These are phyloP conservation scores for Eucalyptus sideroxylon DNA, from an alignment of 345 rosid genomes.

Conservation along the genomic window DNA sequence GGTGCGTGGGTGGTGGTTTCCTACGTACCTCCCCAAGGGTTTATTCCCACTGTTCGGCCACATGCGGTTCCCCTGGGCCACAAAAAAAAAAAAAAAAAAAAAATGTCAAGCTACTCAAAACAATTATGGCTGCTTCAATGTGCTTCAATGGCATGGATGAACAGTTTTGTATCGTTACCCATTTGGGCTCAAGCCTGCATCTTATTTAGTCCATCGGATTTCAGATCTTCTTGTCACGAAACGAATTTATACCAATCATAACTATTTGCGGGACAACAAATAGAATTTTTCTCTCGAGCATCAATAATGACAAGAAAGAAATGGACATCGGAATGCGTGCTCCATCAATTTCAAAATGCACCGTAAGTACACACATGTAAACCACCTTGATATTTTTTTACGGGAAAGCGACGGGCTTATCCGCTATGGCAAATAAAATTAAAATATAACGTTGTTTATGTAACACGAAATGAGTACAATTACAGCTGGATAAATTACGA, in stretches of 20 bases:
- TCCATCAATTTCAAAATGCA: background rate
- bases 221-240: background rate
- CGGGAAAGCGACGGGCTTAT: background rate
- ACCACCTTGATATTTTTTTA: rapidly evolving
- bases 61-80: too few relatives aligned
- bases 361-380: background rate
- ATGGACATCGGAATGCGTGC: background rate
- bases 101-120: background rate
- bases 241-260: background rate
- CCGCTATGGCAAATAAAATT: rapidly evolving
- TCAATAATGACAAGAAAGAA: background rate
- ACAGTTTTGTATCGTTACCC: background rate
- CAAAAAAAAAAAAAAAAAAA: too few relatives aligned
- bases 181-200: background rate
- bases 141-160: background rate
- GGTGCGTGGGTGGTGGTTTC: too few relatives aligned
- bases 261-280: background rate
- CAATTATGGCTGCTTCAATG: background rate
- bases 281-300: background rate
- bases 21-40: too few relatives aligned
- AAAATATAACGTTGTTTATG: rapidly evolving
- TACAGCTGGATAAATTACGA: background rate
- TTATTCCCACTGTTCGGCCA: too few relatives aligned
- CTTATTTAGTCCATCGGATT: background rate
- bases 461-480: background rate